These are phyloP conservation scores for Metschnikowia orientalis DNA, from an alignment of 805 yeast genomes.

Conservation along the genomic window DNA sequence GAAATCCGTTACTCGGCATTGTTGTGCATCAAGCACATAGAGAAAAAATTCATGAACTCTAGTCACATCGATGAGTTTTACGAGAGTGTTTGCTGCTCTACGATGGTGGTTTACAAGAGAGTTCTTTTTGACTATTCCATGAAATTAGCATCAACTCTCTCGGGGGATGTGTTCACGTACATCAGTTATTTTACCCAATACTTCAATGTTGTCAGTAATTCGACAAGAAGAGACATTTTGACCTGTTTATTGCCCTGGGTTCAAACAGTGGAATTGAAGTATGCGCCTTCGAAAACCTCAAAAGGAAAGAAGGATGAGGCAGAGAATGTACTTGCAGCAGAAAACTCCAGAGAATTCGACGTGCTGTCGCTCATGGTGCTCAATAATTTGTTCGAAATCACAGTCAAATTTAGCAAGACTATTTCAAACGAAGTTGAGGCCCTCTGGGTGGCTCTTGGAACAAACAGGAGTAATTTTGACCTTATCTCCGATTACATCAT, in stretches of 20 bases:
- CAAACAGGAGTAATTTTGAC: conserved; percentile 62
- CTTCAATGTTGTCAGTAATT: conserved; percentile 53
- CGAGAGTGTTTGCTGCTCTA: conserved; percentile 67
- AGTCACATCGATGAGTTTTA: conserved; percentile 54
- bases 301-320: conserved; percentile 6
- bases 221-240: conserved; percentile 70
- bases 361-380: conserved; percentile 59
- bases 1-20: conserved; percentile 72
- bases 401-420: conserved; percentile 67
- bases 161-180: conserved; percentile 57
- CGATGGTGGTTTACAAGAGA: conserved; percentile 81
- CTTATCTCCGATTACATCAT: conserved; percentile 69
- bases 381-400: conserved; percentile 77
- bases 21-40: conserved; percentile 62
- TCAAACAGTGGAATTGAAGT: conserved; percentile 67
- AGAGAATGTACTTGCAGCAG: conserved; percentile 1
- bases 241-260: conserved; percentile 89
- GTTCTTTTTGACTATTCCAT: conserved; percentile 78
- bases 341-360: conserved; percentile 18
- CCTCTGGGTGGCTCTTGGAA: conserved; percentile 90
- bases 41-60: conserved; percentile 42
- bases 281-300: conserved; percentile 5
- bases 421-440: conserved; percentile 89
- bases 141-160: conserved; percentile 56
- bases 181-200: conserved; percentile 70